Base-by-base conservation (phyloP, 768 basidiomycete genomes). In the Phanerodontia chrysosporium region DNA sequence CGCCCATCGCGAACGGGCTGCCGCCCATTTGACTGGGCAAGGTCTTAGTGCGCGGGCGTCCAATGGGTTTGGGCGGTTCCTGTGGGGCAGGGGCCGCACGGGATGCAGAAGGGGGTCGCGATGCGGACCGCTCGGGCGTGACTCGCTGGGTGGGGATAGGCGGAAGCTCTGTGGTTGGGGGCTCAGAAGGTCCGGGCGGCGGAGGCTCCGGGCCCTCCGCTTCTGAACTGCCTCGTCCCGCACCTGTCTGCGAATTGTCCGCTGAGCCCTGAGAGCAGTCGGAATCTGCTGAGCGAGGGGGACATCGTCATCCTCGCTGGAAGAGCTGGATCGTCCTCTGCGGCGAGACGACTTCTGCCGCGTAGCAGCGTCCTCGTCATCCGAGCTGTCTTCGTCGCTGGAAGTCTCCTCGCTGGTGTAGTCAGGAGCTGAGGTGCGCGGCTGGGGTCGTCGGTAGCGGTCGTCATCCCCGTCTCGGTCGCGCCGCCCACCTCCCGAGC, bases 201-300 rank as follows among this genome's bases (percentile, higher is more conserved):
- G 66, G 49, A 60, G 61, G 36, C 62, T 65, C 25, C 62, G 69
- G 42, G 60, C 61, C 45, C 77, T 71, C 63, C 78, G 78, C 53
- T 85, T 77, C 60, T 81, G 78, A 35, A 85, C 82, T 29, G 83
- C 75, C 69, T 92, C 90, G 61, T 87, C 83, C 36, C 79, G 79
- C 24, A 90, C 84, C 67, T 91, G 82, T 46, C 78, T 76, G 21
- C 90, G 82, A 55, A 96, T 90, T 5, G 87, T 85, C 65, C 83
- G 85, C 66, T 96, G 94, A 10, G 92, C 93, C 2, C 78, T 81
- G 58, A 96, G 73, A 3, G 94, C 94, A 0, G 85, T 87, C 3
- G 93, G 94, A 56, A 93, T 91, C 29, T 86, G 79, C 62, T 83
- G 84, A 2, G 92, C 94, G 16, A 96, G 79, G 0, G 94, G 94